phyloP scores from a whole-genome alignment of 179 eudicot species.

The Silene coronaria region DNA sequence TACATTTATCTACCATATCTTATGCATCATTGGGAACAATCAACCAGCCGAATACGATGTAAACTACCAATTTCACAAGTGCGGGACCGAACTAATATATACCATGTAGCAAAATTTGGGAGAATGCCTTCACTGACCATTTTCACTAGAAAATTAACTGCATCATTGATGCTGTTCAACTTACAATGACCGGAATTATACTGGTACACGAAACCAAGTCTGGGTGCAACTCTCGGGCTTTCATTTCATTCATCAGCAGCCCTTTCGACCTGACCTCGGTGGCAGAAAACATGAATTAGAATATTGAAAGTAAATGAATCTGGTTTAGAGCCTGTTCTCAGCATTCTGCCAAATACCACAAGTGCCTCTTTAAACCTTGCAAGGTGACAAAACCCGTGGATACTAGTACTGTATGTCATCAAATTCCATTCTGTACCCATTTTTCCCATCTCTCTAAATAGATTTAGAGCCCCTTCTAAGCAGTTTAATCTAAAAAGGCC shows the following conservation, averaged over 20 bases:
- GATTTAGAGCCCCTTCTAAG: slow-evolving; percentile 31
- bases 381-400: slow-evolving; percentile 40
- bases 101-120: slow-evolving; percentile 58
- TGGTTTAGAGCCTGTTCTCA: slow-evolving; percentile 43
- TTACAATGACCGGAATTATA: slow-evolving; percentile 52
- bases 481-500: slow-evolving; percentile 47
- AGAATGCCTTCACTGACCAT: slow-evolving; percentile 52
- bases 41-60: slow-evolving; percentile 2
- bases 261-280: slow-evolving; percentile 37
- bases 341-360: slow-evolving; percentile 53
- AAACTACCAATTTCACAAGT: slow-evolving; percentile 31
- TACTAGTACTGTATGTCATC: slow-evolving; percentile 56
- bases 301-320: slow-evolving; percentile 59
- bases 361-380: slow-evolving; percentile 41
- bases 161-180: slow-evolving; percentile 34
- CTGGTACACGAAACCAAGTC: slow-evolving; percentile 48
- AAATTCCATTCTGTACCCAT: slow-evolving; percentile 41
- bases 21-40: slow-evolving; percentile 12
- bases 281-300: slow-evolving; percentile 45
- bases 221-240: slow-evolving; percentile 27
- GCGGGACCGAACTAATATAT: slow-evolving; percentile 43
- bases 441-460: slow-evolving; percentile 48
- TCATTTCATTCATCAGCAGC: slow-evolving; percentile 47
- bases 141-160: slow-evolving; percentile 35
- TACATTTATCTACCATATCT: background rate